Evolutionary conservation across 2,329 filamentous ascomycete genomes (phyloP), one percentile per base, ranked within the genome.

Genomic region (Dactylellina parvicollis): DNA sequence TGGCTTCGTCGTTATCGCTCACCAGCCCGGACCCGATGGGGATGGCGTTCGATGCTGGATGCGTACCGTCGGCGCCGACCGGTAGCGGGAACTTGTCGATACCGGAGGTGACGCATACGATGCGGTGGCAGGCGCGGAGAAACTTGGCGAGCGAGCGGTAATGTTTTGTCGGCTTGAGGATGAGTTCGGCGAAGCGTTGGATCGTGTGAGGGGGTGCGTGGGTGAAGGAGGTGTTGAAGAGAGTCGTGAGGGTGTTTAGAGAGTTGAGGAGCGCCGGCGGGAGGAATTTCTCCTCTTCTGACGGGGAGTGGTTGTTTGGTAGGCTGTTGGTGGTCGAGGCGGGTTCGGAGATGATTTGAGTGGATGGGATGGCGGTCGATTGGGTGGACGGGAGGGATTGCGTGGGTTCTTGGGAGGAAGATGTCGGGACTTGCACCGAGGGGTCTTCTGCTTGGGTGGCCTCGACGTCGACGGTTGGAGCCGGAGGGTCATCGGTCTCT

Each of bases 161-260:
- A 81, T 96, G 90, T 62, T 85, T 85, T 72, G 84, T 89, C 0
- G 95, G 95, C 24, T 85, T 82, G 34, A 96, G 84, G 3, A 96
- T 83, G 28, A 98, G 88, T 83, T 99, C 95, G 20, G 92, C 88
- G 20, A 99, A 86, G 38, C 95, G 90, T 82, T 99, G 95, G 74
- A 97, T 86, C 2, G 95, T 98, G 80, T 98, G 92, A 0, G 95
- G 95, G 0, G 95, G 94, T 77, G 90, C 86, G 2, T 84, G 83
- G 20, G 86, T 79, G 81, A 99, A 99, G 76, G 86, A 86, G 1
- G 83, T 84, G 54, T 81, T 83, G 38, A 96, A 83, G 14, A 89
- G 88, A 4, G 81, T 80, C 38, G 82, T 84, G 75, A 77, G 60
- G 30, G 36, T 59, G n/a, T 59, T 61, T 10, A 76, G 76, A 79